Percentiles rank a stretch among this genome's conserved stretches.
Conservation (phyloP, 2,329 filamentous ascomycete genomes). For the Thielaviopsis populi region DNA sequence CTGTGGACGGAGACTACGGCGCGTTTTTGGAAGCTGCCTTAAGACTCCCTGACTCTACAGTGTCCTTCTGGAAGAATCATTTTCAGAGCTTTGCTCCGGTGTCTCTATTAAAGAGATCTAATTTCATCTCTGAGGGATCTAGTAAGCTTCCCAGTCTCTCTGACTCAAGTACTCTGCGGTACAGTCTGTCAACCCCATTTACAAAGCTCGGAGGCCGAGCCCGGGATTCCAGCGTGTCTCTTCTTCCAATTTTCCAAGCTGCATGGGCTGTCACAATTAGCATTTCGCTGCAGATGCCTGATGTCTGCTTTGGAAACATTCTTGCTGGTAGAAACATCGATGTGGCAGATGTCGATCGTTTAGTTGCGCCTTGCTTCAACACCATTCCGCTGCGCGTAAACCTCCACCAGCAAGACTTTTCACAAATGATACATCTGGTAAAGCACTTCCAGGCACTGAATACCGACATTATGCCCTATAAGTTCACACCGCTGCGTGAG, state of each 20-base stretch:
- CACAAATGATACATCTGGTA: constrained; percentile 33
- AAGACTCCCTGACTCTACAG: constrained; percentile 31
- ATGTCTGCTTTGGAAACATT: constrained; percentile 79
- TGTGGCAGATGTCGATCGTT: constrained; percentile 48
- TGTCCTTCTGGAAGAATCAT: constrained; percentile 50
- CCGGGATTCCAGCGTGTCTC: constrained; percentile 33
- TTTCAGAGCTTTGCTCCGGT: constrained; percentile 34
- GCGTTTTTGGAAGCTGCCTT: constrained; percentile 48
- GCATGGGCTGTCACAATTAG: constrained; percentile 55
- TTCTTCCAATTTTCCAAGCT: constrained; percentile 55
- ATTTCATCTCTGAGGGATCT: constrained; percentile 15
- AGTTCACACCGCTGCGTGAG: constrained; percentile 58
- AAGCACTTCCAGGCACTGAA: constrained; percentile 47
- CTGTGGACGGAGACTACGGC: constrained; percentile 39
- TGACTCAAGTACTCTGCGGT: not conserved
- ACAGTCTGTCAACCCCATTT: not conserved
- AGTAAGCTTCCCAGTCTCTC: not conserved
- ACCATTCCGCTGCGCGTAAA: constrained; percentile 58
- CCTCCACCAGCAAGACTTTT: constrained; percentile 33
- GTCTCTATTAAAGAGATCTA: constrained; percentile 18
- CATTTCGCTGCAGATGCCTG: constrained; percentile 37
- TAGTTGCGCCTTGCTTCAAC: constrained; percentile 88
- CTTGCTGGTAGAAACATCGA: constrained; percentile 59
- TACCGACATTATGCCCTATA: constrained; percentile 46
- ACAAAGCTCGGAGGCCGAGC: not conserved